Percentiles rank a stretch among this genome's conserved stretches.
These are phyloP conservation scores for Fusarium sp. DNA, from an alignment of 2,329 filamentous ascomycete genomes.

Conservation along the genomic window DNA sequence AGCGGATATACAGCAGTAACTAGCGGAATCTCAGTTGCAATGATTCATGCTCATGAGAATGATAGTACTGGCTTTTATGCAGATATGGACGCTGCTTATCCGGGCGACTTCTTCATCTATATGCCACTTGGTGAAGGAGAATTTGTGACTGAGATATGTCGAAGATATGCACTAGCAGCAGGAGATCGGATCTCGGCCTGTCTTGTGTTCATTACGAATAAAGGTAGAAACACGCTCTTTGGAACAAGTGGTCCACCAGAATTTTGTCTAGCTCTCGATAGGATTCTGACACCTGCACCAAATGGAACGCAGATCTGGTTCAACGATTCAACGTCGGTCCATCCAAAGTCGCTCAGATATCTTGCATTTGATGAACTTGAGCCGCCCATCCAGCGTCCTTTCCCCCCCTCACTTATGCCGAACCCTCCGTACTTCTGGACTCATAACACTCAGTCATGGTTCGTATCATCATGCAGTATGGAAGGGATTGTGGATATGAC, in stretches of 20 bases:
- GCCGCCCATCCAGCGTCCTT: conserved; percentile 2
- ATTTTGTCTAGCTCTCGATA: conserved; percentile 12
- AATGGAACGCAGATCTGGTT: conserved; percentile 15
- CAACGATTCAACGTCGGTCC: conserved; percentile 1
- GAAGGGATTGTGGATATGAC: conserved; percentile 11
- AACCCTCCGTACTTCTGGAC: conserved; percentile 20
- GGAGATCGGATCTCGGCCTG: conserved; percentile 2
- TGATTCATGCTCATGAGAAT: conserved; percentile 15
- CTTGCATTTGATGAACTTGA: background rate
- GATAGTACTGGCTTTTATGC: conserved; percentile 11
- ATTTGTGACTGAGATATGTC: conserved; percentile 21
- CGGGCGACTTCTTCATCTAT: conserved; percentile 1
- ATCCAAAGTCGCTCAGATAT: conserved; percentile 1
- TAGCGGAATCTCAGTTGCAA: background rate
- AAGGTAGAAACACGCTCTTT: conserved; percentile 21
- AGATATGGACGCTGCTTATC: conserved; percentile 9
- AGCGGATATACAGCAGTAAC: conserved; percentile 27
- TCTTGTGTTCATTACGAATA: conserved; percentile 21
- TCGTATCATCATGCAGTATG: conserved; percentile 26
- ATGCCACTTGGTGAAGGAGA: conserved; percentile 30
- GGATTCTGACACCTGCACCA: background rate
- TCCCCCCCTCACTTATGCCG: conserved; percentile 6
- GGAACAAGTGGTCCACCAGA: conserved; percentile 23
- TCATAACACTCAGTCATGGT: conserved; percentile 5
- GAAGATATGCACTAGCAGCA: conserved; percentile 4